Conservation (phyloP, 2,329 filamentous ascomycete species). For the Diaporthe eres region DNA sequence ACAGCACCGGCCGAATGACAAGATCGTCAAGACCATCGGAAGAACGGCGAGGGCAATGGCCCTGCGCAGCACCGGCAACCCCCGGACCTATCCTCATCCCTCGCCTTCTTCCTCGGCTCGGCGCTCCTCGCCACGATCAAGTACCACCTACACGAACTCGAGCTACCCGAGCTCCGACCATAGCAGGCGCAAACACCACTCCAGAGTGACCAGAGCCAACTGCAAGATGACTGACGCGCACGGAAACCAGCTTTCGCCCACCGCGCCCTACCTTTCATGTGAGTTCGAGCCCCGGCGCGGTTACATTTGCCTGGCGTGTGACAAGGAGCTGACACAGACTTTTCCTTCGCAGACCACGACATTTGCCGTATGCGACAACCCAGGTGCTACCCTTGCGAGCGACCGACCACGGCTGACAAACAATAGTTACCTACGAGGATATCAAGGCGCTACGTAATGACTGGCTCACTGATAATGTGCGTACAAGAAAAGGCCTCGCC, state of each 20-base stretch:
- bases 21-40: conserved; percentile 8
- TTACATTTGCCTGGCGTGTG: neutral
- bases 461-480: conserved; percentile 96
- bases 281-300: conserved; percentile 48
- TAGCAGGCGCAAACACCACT: conserved; percentile 27
- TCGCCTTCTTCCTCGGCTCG: conserved; percentile 17
- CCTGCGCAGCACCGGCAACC: conserved; percentile 9
- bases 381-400: neutral
- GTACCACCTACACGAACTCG: neutral
- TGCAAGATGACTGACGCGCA: conserved; percentile 42
- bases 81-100: neutral
- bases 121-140: neutral
- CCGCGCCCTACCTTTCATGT: conserved; percentile 62
- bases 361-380: conserved; percentile 43
- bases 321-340: conserved; percentile 35
- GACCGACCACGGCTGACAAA: conserved; percentile 32
- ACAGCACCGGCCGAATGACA: conserved; percentile 8
- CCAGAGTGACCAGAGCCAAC: conserved; percentile 35
- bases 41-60: neutral
- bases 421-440: conserved; percentile 86
- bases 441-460: conserved; percentile 89
- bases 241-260: conserved; percentile 52
- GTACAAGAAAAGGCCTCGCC: conserved; percentile 49
- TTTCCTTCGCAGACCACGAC: conserved; percentile 44
- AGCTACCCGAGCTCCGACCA: conserved; percentile 33